Percentiles rank a stretch among this genome's conserved stretches.
These are phyloP conservation scores for Dictyostelium purpureum DNA, from an alignment of 78 protist genomes.

Conservation along the genomic window DNA sequence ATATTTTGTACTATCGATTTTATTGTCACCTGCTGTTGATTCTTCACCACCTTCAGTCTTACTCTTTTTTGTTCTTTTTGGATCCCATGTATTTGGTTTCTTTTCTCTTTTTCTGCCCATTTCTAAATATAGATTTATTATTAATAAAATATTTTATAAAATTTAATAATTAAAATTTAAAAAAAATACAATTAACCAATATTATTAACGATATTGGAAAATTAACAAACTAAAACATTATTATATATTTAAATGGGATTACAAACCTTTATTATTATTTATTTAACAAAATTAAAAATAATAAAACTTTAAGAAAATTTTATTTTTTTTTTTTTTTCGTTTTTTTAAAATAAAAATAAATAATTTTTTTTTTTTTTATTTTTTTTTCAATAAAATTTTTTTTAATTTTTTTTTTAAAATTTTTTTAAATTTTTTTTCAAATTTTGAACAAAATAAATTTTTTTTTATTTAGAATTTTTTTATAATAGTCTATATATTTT, in stretches of 20 bases:
- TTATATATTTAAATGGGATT: too few relatives aligned
- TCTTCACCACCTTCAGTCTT: background rate
- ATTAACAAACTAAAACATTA: too few relatives aligned
- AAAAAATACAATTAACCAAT: background rate
- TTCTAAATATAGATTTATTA: background rate
- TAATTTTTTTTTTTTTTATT: constrained; percentile 26
- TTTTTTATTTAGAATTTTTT: background rate
- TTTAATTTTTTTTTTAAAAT: background rate
- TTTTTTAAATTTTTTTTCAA: background rate
- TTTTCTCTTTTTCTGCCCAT: constrained; percentile 8
- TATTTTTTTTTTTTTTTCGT: constrained; percentile 1
- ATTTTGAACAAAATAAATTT: background rate
- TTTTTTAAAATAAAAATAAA: background rate
- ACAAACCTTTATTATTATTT: too few relatives aligned
- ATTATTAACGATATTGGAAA: background rate
- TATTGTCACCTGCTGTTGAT: background rate
- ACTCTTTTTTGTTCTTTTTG: constrained; percentile 25
- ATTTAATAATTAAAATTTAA: background rate
- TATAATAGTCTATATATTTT: background rate
- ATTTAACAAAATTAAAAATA: too few relatives aligned
- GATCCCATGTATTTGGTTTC: constrained; percentile 9
- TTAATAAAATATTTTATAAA: too few relatives aligned
- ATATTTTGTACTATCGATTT: background rate
- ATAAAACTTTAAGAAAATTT: background rate
- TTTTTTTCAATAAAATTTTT: background rate